Base-by-base conservation (phyloP, 257 asterid genomes). In the Plantago ovata region DNA sequence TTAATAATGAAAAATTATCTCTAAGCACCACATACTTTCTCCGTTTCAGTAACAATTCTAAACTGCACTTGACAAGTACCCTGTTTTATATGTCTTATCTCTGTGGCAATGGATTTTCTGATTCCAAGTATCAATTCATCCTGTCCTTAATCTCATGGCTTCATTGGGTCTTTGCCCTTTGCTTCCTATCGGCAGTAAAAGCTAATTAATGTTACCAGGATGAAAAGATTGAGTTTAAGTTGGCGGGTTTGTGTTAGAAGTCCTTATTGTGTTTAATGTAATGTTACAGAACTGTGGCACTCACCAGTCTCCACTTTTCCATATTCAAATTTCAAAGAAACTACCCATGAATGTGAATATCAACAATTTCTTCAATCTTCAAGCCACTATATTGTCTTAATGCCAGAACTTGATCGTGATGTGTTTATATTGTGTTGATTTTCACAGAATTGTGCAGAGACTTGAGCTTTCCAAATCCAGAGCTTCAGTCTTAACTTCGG, bases 401-500 rank as follows among this genome's bases (percentile, higher is more conserved):
- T 53, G 58, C 68, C 40, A 42, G 46, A 43, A 20, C 56, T 48
- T 60, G 48, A 23, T 54, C 23, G 6, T 57, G 60, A 32, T 41
- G 28, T 63, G 20, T 23, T 15, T 42, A 20, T 64, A 18, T 41
- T 53, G 8, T 64, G 21, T 63, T 38, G 42, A 18, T 51, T 58
- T 46, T 56, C 75, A 83, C 90, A 91, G 98, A 83, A 76, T 80
- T 64, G 95, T 92, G 71, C 97, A 88, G 74, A 85, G 90, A 65
- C 94, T 92, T 44, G 97, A 92, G 58, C 94, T 92, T 69, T 74
- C 95, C 61, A 92, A 86, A 74, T 92, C 98, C 61, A 85, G 95
- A 77, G 98, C 98, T 72, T 89, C 98, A 58, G 97, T 92, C 47
- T 90, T 92, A 67, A 73, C 97, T 63, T 92, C 95, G 83, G 98